Evolutionary conservation across 2,329 filamentous ascomycete genomes (phyloP).

Genomic region (Xylaria sp.): DNA sequence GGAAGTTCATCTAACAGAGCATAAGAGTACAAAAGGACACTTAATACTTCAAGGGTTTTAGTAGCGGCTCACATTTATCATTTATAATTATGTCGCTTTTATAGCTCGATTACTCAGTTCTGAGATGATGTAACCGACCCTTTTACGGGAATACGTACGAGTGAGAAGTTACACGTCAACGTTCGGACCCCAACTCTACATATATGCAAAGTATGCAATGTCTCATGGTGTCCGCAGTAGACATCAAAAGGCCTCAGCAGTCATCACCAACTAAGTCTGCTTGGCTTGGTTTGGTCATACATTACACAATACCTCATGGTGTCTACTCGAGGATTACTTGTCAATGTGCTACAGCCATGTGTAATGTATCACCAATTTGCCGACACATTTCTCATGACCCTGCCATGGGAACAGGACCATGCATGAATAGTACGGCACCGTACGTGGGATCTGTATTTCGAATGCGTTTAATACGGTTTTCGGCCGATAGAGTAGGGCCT

Average conservation of each 20-base stretch:
- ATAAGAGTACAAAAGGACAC: neutral
- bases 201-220: neutral
- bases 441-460: neutral
- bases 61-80: neutral
- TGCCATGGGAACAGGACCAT: neutral
- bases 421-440: neutral
- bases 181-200: neutral
- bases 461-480: neutral
- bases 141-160: neutral
- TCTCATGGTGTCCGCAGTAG: neutral
- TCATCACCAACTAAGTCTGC: neutral
- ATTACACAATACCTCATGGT: neutral
- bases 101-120: neutral
- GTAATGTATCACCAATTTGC: slow-evolving; percentile 11
- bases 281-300: slow-evolving; percentile 6
- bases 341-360: neutral
- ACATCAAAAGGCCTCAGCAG: neutral
- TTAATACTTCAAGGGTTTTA: neutral
- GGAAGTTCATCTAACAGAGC: neutral
- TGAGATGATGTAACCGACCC: neutral
- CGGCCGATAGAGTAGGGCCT: slow-evolving; percentile 2
- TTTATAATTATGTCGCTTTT: neutral
- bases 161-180: neutral
- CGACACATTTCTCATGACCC: neutral
- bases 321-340: slow-evolving; percentile 9